A percentile compares a stretch with the other conserved stretches of the same genome.
These are phyloP conservation scores for Geranium incanum DNA, from an alignment of 441 rosid species.

Conservation along the genomic window DNA sequence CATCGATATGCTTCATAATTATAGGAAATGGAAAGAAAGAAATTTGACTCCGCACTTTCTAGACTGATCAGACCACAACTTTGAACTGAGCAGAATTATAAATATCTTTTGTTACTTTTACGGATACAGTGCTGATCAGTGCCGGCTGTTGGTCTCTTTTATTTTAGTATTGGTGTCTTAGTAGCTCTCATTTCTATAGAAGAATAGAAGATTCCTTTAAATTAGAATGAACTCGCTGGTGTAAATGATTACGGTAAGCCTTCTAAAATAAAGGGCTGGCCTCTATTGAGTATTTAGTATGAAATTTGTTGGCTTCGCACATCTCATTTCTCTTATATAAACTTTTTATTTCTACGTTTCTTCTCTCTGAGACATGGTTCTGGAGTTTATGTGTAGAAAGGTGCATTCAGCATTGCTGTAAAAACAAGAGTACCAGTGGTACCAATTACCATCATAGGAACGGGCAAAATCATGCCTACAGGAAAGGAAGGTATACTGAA, in stretches of 20 bases:
- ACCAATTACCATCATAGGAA: conserved; percentile 74
- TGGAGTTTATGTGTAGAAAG: conserved; percentile 50
- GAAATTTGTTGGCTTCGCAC: not conserved
- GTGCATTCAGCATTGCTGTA: conserved; percentile 83
- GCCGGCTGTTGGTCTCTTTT: not conserved
- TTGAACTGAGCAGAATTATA: not conserved
- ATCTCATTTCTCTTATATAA: not conserved
- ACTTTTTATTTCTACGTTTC: not conserved
- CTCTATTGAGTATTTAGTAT: not conserved
- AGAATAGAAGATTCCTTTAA: not conserved
- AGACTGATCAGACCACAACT: no score
- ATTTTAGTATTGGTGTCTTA: not conserved
- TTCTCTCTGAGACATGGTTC: conserved; percentile 17
- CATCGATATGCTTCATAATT: not conserved
- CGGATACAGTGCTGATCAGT: not conserved
- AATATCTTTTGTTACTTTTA: not conserved
- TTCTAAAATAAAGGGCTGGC: not conserved
- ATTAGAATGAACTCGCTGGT: not conserved
- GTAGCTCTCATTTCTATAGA: not conserved
- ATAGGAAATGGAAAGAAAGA: not conserved
- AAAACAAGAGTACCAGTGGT: conserved; percentile 72
- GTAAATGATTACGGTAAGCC: not conserved
- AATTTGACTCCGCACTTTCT: not conserved
- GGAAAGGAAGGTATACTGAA: conserved; percentile 66
- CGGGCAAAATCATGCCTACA: conserved; percentile 80